Percentiles rank a stretch among this genome's conserved stretches.
Evolutionary conservation across 352 stramenopile genomes (phyloP).

Genomic region (Pythium grandisporangium): DNA sequence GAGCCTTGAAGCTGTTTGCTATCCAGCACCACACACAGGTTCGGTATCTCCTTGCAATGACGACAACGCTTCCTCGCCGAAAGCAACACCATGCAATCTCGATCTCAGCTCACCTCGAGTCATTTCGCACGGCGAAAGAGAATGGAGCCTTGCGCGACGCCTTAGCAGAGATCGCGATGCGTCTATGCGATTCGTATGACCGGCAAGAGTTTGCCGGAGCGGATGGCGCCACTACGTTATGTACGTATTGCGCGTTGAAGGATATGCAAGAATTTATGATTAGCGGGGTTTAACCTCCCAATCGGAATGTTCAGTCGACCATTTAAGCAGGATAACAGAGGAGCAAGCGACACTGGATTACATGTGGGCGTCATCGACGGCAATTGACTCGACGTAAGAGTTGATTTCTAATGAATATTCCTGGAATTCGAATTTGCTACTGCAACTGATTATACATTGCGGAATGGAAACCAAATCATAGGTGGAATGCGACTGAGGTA

Average conservation of each 20-base stretch:
- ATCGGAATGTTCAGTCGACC: conserved; percentile 32
- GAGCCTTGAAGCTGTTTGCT: too few species aligned
- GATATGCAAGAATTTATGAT: conserved; percentile 18
- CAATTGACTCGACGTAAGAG: too few species aligned
- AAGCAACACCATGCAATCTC: conserved; percentile 6
- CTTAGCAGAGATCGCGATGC: conserved; percentile 48
- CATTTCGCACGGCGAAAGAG: conserved; percentile 21
- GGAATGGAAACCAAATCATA: too few species aligned
- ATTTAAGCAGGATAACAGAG: conserved; percentile 36
- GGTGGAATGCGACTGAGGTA: conserved; percentile 36
- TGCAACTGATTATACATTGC: too few species aligned
- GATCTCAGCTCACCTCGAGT: conserved; percentile 29
- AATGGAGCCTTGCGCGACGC: conserved; percentile 24
- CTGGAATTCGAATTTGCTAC: too few species aligned
- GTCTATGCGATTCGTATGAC: conserved; percentile 35
- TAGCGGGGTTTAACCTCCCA: neutral
- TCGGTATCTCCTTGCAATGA: conserved; percentile 8
- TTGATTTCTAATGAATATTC: too few species aligned
- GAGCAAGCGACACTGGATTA: conserved; percentile 40
- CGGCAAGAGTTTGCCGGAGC: conserved; percentile 38
- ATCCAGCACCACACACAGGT: too few species aligned
- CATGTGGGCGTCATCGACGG: conserved; percentile 26
- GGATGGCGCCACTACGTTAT: conserved; percentile 42
- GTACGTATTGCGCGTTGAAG: conserved; percentile 32
- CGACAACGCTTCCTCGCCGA: neutral